Evolutionary conservation across 805 yeast genomes (phyloP).

Genomic region (Candida nemodendra): DNA sequence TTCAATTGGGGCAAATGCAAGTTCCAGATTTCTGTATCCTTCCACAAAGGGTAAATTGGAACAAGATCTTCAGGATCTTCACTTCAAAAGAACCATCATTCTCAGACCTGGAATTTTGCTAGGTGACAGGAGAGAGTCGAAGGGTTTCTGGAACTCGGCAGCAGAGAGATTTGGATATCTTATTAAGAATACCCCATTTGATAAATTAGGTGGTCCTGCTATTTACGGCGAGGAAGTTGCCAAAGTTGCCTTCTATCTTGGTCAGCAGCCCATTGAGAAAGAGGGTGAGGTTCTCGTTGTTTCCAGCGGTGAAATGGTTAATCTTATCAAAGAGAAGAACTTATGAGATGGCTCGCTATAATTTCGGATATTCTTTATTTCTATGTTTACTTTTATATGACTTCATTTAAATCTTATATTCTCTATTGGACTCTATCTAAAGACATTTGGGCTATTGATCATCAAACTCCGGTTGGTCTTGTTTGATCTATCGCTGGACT

Average conservation of each 20-base stretch:
- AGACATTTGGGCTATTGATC: no score
- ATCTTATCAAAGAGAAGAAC: slow-evolving; percentile 17
- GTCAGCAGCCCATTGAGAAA: slow-evolving; percentile 22
- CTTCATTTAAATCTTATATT: no score
- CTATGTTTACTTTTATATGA: no score
- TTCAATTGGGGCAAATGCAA: slow-evolving; percentile 57
- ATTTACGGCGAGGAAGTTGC: slow-evolving; percentile 68
- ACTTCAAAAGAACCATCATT: slow-evolving; percentile 70
- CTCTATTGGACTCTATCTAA: no score
- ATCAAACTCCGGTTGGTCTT: no score
- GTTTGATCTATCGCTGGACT: no score
- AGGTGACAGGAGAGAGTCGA: slow-evolving; percentile 54
- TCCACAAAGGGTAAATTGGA: slow-evolving; percentile 77
- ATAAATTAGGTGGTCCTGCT: slow-evolving; percentile 39
- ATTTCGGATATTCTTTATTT: no score
- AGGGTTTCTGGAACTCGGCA: slow-evolving; percentile 37
- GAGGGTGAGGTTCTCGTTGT: slow-evolving; percentile 27
- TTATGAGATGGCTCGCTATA: no score
- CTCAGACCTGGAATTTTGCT: slow-evolving; percentile 74
- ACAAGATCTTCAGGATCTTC: slow-evolving; percentile 57
- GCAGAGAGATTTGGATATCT: slow-evolving; percentile 33
- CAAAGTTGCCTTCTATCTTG: slow-evolving; percentile 37
- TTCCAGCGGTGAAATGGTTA: slow-evolving; percentile 21
- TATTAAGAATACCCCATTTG: slow-evolving; percentile 35
- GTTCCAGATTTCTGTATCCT: slow-evolving; percentile 59